Evolutionary conservation across 192 early-diverging fungal species (phyloP).

Genomic region (Chytriomyces confervae): DNA sequence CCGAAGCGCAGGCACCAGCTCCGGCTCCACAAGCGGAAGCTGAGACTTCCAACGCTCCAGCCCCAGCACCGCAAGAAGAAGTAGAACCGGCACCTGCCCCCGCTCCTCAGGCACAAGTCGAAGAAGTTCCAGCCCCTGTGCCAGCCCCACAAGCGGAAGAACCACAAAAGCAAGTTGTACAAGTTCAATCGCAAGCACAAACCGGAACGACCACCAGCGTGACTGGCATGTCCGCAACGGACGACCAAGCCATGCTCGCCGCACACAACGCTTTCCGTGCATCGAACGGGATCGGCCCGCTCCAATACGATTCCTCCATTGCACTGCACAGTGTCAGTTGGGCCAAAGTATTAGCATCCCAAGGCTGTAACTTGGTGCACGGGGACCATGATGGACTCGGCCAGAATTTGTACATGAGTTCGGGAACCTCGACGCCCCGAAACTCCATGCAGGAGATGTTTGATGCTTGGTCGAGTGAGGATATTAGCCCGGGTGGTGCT

Average conservation of each 20-base stretch:
- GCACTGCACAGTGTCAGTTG: neutral
- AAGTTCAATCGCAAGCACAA: neutral
- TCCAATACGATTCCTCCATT: slow-evolving; percentile 4
- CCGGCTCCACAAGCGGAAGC: neutral
- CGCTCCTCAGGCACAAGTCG: neutral
- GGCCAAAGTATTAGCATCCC: neutral
- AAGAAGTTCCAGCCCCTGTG: too few relatives aligned
- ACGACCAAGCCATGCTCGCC: slow-evolving; percentile 11
- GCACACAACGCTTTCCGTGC: slow-evolving; percentile 17
- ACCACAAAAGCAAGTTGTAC: neutral
- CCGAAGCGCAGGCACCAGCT: neutral
- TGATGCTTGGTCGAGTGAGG: slow-evolving; percentile 2
- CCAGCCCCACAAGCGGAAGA: neutral
- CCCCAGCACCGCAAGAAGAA: neutral
- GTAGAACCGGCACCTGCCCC: neutral
- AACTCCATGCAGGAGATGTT: slow-evolving; percentile 11
- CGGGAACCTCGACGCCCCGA: neutral
- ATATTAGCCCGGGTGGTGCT: neutral
- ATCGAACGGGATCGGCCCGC: slow-evolving; percentile 3
- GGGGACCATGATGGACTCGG: slow-evolving; percentile 17
- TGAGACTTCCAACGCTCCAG: neutral
- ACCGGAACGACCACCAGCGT: neutral
- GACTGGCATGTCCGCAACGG: neutral
- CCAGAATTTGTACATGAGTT: slow-evolving; percentile 16
- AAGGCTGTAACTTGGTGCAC: neutral